Base-by-base conservation (phyloP, 371 early-diverging fungal genomes). In the Actinomortierella wolfii region DNA sequence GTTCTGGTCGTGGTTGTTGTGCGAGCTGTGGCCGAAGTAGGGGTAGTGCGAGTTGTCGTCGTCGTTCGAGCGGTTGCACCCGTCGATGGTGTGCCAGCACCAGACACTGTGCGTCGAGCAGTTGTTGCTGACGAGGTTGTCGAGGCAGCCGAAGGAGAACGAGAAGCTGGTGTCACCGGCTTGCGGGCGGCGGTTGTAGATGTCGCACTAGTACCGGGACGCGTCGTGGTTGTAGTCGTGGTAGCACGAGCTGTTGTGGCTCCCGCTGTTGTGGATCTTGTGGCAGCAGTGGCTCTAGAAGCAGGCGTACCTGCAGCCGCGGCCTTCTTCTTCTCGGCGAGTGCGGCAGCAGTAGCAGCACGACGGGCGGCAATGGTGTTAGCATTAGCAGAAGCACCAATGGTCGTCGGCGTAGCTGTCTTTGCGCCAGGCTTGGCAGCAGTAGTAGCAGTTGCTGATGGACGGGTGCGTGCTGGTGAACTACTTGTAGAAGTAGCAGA, bases 331-430 rank as follows among this genome's bases (percentile, higher is more conserved):
- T 21, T 63, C 45, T 59, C 52, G 48, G 57, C 57, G 11, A 43
- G 5, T 25, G 61, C 23, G 7, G 59, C 48, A 25, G 58, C 57
- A 18, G 57, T 41, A 41, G 63, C 59, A 44, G 59, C 57, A 9
- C 67, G 73, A 56, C 73, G 73, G 25, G 63, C 64, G n/a, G 70
- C 66, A n/a, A 45, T 26, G 18, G 62, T 25, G 34, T 50, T 46
- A 7, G 61, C 41, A 18, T 45, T 52, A 18, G 56, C 15, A 17
- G 71, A 13, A 14, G 51, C 48, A 34, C 9, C 21, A 41, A 50
- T 60, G 34, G 51, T 34, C 17, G 69, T 56, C 11, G 57, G 41
- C 20, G 48, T 44, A 4, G 54, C n/a, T 14, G 49, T 46, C 54
- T 54, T 67, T 53, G 14, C 28, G 29, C 23, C 50, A 51, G 26